Base-by-base conservation (phyloP, 345 rosid species). In the Linum trigynum region DNA sequence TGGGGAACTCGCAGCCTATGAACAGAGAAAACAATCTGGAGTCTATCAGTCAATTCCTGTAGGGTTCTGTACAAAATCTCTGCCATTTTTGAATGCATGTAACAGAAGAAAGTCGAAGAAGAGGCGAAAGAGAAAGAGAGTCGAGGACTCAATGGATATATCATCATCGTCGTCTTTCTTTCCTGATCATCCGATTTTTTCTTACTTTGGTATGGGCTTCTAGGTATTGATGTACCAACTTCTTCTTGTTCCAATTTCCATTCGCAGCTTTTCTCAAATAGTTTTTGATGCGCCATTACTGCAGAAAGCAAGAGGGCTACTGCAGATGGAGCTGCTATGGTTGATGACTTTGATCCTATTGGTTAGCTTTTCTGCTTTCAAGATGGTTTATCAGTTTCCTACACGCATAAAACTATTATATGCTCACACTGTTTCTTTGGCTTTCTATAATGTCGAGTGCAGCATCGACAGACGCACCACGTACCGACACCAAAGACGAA, bases 111-210 rank as follows among this genome's bases (percentile, higher is more conserved):
- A 78, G 81, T 82, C 84, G 65, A 71, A 73, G 67, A 85, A 79
- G 84, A 83, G 94, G 78, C 84, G 89, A 72, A 88, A 75, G 70
- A 81, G 96, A 59, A 88, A 81, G 78, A 83, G 79, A 82, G 80
- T 82, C 32, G 98, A 92, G 77, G 85, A 72, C 59, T 76, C 76
- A 9, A 73, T 78, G 3, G 83, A 83, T 73, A 51, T 85, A 23
- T 23, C 32, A 23, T 23, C 32, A 23, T 23, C 32, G 45, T 7
- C 85, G 42, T 77, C 89, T 3, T 80, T 85, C 68, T 78, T 86
- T 85, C 72, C 87, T 1, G 71, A 69, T 40, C 95, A 94, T 72
- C 76, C 74, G 68, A 82, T 85, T 69, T 88, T 94, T 65, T 83
- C 95, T 57, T 90, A 85, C 72, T 67, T 80, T 0, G 90, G 95